Base-by-base conservation (phyloP, 2,329 filamentous ascomycete species). In the Penicillium brasilianum region DNA sequence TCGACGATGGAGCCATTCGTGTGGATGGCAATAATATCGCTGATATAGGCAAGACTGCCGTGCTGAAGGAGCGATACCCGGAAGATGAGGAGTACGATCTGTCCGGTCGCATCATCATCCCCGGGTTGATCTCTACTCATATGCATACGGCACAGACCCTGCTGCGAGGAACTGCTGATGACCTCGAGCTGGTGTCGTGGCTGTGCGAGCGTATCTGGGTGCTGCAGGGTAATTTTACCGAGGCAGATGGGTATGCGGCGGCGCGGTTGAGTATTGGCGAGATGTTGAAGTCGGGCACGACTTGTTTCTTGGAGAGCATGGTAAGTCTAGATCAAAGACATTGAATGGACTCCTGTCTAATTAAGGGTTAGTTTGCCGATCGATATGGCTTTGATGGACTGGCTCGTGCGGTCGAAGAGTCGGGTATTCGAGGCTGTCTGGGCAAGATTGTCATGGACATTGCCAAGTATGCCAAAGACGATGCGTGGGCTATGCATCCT, bases 251-350 rank as follows among this genome's bases (percentile, higher is more conserved):
- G 18, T 83, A 83, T 66, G 76, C 79, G 3, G 82, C 82, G 5
- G 81, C 80, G 1, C 70, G 78, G 6, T 70, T 84, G 41, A 83
- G 77, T 20, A 82, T 84, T 41, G 81, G 79, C 0, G 82, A 84
- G 70, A 82, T 84, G 81, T 71, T 84, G 36, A 78, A 78, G 67
- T 78, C 75, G 4, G 82, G 82, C 0, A 84, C 82, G 4, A 84
- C 82, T 2, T 82, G 79, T 63, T 84, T 85, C 62, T 71, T 84
- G 6, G 82, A 84, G 67, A 82, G 81, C 44, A 83, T 84, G 82
- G 76, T 82, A 57, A 72, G 71, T 59, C 57, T n/a, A 20, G 48
- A 20, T 13, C 9, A 7, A 13, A 20, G 8, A 5, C 8, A 25
- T 16, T 6, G 0, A 20, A 20, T 4, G 10, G 0, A 16, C 2